These are phyloP conservation scores for Phytophthora europaea DNA, from an alignment of 352 stramenopile genomes.

Conservation along the genomic window DNA sequence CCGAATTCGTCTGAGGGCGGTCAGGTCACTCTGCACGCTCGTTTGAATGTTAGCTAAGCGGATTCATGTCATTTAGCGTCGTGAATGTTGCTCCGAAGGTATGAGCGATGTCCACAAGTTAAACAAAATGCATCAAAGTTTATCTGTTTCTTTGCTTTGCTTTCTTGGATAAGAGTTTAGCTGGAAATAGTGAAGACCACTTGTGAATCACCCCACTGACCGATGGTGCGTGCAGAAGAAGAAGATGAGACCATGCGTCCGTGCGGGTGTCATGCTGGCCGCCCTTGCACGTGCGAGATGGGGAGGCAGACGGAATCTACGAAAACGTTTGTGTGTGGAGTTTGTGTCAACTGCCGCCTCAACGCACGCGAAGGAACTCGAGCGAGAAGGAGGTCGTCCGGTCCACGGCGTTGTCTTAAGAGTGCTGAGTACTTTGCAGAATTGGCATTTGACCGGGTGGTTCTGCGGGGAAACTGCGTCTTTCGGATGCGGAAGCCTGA, in stretches of 20 bases:
- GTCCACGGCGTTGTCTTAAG: constrained; percentile 54
- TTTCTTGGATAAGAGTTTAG: not conserved
- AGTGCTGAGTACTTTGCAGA: constrained; percentile 55
- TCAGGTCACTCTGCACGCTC: constrained; percentile 34
- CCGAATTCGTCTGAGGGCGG: constrained; percentile 39
- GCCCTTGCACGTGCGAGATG: constrained; percentile 75
- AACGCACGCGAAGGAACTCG: constrained; percentile 45
- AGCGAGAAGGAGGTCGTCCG: constrained; percentile 20
- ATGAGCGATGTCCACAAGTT: constrained; percentile 27
- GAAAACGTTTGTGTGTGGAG: constrained; percentile 46
- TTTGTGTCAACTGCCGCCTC: constrained; percentile 73
- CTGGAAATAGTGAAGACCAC: constrained; percentile 1
- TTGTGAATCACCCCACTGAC: not conserved
- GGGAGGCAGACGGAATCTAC: not conserved
- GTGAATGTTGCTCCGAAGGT: constrained; percentile 34
- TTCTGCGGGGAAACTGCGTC: constrained; percentile 50
- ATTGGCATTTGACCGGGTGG: constrained; percentile 48
- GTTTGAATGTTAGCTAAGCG: constrained; percentile 43
- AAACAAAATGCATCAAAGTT: constrained; percentile 41
- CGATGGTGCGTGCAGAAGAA: constrained; percentile 35
- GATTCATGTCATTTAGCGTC: constrained; percentile 30
- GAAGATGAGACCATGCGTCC: constrained; percentile 63
- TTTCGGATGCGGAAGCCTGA: constrained; percentile 69
- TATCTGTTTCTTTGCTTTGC: constrained; percentile 2
- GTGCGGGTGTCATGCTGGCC: constrained; percentile 69